Conservation (phyloP, 108 stramenopile genomes). For the Phaeodactylum tricornutum region DNA sequence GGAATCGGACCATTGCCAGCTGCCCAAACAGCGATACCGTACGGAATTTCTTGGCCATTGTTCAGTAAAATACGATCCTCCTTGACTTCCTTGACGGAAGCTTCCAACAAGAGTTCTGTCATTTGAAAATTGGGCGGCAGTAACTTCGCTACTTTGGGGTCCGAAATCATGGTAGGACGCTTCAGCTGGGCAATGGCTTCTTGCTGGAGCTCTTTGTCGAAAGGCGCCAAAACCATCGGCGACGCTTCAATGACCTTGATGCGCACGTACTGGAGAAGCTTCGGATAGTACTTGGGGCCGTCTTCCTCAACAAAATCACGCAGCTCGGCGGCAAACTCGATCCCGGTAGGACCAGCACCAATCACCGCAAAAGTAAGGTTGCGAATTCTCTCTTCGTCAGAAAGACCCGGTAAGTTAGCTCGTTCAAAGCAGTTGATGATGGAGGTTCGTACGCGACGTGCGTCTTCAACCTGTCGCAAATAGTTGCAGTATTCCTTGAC, state of each 20-base stretch:
- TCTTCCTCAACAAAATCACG: constrained; percentile 91
- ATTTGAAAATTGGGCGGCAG: constrained; percentile 50
- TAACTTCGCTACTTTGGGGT: constrained; percentile 27
- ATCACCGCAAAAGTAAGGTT: constrained; percentile 86
- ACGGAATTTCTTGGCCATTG: constrained; percentile 61
- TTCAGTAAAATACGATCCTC: constrained; percentile 59
- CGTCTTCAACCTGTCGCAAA: constrained; percentile 84
- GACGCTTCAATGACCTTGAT: constrained; percentile 94
- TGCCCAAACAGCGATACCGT: constrained; percentile 91
- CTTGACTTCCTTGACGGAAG: constrained; percentile 83
- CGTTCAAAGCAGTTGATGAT: constrained; percentile 93
- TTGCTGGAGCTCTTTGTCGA: constrained; percentile 80
- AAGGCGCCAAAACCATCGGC: constrained; percentile 71
- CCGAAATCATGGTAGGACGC: constrained; percentile 31
- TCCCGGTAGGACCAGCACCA: constrained; percentile 92
- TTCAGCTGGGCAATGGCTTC: constrained; percentile 75
- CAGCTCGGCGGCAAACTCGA: constrained; percentile 90
- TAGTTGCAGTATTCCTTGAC: constrained; percentile 89
- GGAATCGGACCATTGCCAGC: constrained; percentile 92
- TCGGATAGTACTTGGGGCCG: constrained; percentile 82
- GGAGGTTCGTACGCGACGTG: constrained; percentile 65
- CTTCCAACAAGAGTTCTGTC: constrained; percentile 72
- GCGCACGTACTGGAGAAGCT: constrained; percentile 68
- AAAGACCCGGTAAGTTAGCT: constrained; percentile 75
- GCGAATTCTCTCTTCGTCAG: constrained; percentile 49